Conservation (phyloP, 2,329 filamentous ascomycete genomes). For the Blastomyces parvus region DNA sequence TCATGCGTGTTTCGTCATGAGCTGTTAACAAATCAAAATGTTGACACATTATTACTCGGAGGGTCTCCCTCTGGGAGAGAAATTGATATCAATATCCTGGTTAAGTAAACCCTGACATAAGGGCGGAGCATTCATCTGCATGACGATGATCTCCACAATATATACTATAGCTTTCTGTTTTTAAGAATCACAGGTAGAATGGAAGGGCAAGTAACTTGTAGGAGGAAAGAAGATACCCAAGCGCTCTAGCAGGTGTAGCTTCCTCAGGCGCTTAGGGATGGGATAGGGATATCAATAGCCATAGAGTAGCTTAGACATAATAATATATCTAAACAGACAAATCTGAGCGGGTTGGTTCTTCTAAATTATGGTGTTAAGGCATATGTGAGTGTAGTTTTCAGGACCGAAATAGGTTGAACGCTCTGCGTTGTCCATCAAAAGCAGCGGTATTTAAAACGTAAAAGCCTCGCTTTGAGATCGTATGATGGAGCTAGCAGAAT, state of each 20-base stretch:
- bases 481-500: not conserved
- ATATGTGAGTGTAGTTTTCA: not conserved
- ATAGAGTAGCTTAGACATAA: not conserved
- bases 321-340: not conserved
- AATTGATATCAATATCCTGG: not conserved
- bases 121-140: not conserved
- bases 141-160: no score
- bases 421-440: not conserved
- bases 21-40: not conserved
- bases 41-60: not conserved
- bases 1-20: not conserved
- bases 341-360: not conserved
- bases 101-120: not conserved
- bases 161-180: not conserved
- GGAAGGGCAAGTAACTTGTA: not conserved
- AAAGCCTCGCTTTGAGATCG: not conserved
- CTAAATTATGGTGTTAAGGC: not conserved
- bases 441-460: not conserved
- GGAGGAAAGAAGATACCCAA: not conserved
- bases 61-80: not conserved
- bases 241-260: not conserved
- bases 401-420: not conserved
- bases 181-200: not conserved
- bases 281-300: not conserved
- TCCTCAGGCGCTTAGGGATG: not conserved